Conservation (phyloP, 257 asterid species). For the Primulina tabacum region DNA sequence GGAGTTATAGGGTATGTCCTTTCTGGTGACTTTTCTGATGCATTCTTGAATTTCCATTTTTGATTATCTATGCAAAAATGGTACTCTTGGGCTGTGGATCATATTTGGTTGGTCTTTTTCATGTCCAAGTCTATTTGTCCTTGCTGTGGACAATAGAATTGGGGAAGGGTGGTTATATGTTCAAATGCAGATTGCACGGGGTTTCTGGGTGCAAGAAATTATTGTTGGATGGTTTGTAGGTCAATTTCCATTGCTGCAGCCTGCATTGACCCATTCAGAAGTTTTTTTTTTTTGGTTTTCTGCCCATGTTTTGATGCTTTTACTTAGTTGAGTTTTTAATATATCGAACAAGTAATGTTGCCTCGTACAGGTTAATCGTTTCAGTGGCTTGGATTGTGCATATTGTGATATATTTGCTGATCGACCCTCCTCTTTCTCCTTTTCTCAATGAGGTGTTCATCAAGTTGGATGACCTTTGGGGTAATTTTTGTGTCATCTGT, state of each 20-base stretch:
- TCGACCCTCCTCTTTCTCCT: slow-evolving; percentile 88
- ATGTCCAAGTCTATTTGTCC: neutral
- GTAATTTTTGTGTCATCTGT: slow-evolving; percentile 38
- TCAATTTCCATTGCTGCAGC: neutral
- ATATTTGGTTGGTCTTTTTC: neutral
- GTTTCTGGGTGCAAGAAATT: neutral
- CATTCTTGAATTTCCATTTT: neutral
- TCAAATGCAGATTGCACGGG: neutral
- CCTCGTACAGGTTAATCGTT: slow-evolving; percentile 73
- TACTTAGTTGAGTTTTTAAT: slow-evolving; percentile 13
- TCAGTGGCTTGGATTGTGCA: slow-evolving; percentile 95
- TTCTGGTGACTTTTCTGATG: neutral
- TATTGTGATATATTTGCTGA: slow-evolving; percentile 82
- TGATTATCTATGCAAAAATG: neutral
- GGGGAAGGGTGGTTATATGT: neutral
- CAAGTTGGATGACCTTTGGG: slow-evolving; percentile 91
- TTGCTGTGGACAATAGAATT: neutral
- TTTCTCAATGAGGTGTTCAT: slow-evolving; percentile 89
- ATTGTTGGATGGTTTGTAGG: neutral
- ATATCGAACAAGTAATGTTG: slow-evolving; percentile 14
- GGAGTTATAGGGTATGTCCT: slow-evolving; percentile 82
- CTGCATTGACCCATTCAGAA: neutral
- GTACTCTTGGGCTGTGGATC: neutral
- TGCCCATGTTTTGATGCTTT: slow-evolving; percentile 1
- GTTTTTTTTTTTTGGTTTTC: neutral